These are phyloP conservation scores for Colletotrichum sublineola DNA, from an alignment of 2,329 filamentous ascomycete genomes.

Conservation along the genomic window DNA sequence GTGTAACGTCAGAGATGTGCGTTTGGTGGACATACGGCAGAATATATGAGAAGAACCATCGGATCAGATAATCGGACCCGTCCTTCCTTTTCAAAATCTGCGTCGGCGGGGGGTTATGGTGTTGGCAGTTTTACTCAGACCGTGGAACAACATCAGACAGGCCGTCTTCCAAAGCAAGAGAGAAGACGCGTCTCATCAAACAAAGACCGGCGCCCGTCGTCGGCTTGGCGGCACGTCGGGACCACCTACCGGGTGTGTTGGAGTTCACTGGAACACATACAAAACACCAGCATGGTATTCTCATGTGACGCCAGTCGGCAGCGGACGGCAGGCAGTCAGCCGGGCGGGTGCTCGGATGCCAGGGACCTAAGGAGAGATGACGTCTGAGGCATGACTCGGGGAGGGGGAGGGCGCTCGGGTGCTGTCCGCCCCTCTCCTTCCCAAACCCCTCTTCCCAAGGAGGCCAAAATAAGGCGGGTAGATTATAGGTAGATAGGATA, in stretches of 20 bases:
- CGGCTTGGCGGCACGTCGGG: too few species aligned
- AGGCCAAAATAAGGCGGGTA: background rate
- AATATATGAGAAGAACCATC: background rate
- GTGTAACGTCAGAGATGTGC: background rate
- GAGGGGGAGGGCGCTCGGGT: constrained; percentile 1
- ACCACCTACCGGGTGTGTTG: background rate
- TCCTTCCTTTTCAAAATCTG: background rate
- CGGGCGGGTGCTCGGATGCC: constrained; percentile 11
- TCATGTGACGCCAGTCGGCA: background rate
- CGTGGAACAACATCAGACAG: too few species aligned
- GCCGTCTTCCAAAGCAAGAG: background rate
- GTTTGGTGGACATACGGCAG: background rate
- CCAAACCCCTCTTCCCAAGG: background rate
- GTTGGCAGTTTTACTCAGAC: background rate
- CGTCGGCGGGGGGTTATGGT: background rate
- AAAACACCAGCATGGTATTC: background rate
- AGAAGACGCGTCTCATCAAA: background rate
- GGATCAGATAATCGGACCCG: background rate
- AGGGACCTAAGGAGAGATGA: constrained; percentile 26
- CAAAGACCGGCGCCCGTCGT: background rate
- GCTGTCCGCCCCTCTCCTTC: background rate
- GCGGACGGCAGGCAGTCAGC: background rate
- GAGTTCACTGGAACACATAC: too few species aligned
- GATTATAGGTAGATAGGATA: background rate
- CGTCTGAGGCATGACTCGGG: constrained; percentile 24